These are phyloP conservation scores for Karstenula rhodostoma DNA, from an alignment of 2,329 filamentous ascomycete genomes.

Conservation along the genomic window DNA sequence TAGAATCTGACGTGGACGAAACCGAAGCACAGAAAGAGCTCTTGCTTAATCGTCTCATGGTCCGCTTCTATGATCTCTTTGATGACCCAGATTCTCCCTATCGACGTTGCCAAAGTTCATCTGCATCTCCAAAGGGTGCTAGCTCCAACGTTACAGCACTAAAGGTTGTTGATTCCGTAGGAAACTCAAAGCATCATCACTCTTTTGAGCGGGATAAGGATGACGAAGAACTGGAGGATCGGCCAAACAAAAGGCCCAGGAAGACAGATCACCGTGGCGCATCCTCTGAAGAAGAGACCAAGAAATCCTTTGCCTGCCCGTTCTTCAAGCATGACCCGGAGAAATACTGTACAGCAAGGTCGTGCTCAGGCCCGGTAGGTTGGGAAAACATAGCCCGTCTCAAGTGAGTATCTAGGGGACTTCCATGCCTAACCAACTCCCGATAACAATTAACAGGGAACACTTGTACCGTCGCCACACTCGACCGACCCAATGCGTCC, in stretches of 20 bases:
- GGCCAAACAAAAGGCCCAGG: neutral
- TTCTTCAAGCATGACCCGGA: conserved; percentile 9
- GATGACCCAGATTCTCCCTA: neutral
- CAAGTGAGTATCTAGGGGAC: neutral
- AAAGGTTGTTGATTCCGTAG: neutral
- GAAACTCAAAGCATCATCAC: neutral
- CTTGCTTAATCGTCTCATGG: conserved; percentile 5
- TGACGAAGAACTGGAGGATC: neutral
- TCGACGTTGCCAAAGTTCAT: neutral
- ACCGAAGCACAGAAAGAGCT: neutral
- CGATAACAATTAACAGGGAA: neutral
- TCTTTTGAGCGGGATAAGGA: neutral
- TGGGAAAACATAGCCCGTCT: conserved; percentile 4
- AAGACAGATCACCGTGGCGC: neutral
- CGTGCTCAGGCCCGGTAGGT: conserved; percentile 1
- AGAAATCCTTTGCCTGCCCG: conserved; percentile 8
- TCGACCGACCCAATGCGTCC: conserved; percentile 11
- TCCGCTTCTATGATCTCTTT: conserved; percentile 7
- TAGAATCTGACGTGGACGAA: neutral
- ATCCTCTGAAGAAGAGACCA: neutral
- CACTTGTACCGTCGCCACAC: conserved; percentile 19
- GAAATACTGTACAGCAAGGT: neutral
- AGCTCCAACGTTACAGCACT: neutral
- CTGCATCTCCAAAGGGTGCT: neutral
- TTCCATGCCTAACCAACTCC: too few species aligned